These are phyloP conservation scores for Nicotiana obtusifolia DNA, from an alignment of 257 asterid genomes.

Conservation along the genomic window DNA sequence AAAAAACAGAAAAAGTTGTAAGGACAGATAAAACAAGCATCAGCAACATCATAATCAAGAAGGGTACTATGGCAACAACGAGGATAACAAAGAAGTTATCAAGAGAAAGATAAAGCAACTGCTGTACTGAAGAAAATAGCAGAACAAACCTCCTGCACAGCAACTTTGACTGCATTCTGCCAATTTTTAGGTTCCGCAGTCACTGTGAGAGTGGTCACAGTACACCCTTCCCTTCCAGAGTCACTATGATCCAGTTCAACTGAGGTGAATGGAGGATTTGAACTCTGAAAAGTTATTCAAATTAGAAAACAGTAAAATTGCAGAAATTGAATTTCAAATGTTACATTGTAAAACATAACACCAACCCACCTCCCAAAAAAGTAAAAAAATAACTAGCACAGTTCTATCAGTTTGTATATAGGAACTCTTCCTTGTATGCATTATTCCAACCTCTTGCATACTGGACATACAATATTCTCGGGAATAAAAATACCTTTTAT, in stretches of 20 bases:
- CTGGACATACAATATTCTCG: neutral
- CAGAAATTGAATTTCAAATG: neutral
- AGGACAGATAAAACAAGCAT: neutral
- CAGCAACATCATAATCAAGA: constrained; percentile 5
- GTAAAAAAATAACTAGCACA: neutral
- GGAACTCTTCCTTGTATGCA: neutral
- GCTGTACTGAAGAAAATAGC: constrained; percentile 6
- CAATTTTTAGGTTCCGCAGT: constrained; percentile 96
- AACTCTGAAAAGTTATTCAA: constrained; percentile 57
- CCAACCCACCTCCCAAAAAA: neutral
- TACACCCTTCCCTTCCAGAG: constrained; percentile 99
- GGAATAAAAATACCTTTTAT: neutral
- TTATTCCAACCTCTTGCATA: neutral
- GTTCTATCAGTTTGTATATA: neutral
- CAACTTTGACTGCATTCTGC: constrained; percentile 89
- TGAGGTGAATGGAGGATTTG: constrained; percentile 97
- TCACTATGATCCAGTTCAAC: constrained; percentile 99
- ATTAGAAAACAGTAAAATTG: constrained; percentile 20
- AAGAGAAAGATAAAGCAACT: neutral
- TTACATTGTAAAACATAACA: neutral
- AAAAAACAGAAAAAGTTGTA: neutral
- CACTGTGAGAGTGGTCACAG: constrained; percentile 94
- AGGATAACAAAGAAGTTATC: neutral
- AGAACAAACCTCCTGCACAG: constrained; percentile 92
- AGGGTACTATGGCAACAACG: neutral